Percentiles rank a stretch among this genome's conserved stretches.
Evolutionary conservation across 495 filamentous ascomycete species (phyloP).

Genomic region (Mycothermus thermophilus): DNA sequence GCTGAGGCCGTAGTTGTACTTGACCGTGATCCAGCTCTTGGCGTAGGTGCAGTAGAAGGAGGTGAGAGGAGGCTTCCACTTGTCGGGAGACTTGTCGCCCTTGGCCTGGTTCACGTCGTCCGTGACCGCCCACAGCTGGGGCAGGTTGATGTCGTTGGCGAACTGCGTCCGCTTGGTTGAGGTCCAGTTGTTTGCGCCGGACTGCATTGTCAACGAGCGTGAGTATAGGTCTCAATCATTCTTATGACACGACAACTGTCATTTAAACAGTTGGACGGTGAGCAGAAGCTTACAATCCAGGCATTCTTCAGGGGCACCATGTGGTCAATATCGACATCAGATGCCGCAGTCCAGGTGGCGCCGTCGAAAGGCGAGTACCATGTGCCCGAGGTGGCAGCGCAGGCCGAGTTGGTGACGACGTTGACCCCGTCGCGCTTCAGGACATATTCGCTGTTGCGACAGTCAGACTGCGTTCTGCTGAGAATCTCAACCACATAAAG

Average conservation of each 20-base stretch:
- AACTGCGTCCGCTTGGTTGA: conserved; percentile 47
- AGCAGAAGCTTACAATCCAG: conserved; percentile 42
- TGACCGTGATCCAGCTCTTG: conserved; percentile 55
- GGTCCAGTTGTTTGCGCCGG: conserved; percentile 44
- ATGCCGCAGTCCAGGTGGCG: conserved; percentile 48
- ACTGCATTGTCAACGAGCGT: conserved; percentile 19
- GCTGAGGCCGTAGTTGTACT: conserved; percentile 45
- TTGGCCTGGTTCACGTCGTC: conserved; percentile 60
- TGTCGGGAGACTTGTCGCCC: conserved; percentile 53
- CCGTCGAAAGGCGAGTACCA: conserved; percentile 61
- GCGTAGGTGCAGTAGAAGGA: conserved; percentile 67
- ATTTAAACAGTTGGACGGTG: background rate
- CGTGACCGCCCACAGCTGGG: conserved; percentile 62
- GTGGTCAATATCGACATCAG: conserved; percentile 64
- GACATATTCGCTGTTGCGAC: conserved; percentile 42
- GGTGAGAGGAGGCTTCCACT: conserved; percentile 54
- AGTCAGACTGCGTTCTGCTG: background rate
- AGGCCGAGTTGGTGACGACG: conserved; percentile 37
- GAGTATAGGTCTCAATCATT: background rate
- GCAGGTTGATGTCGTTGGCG: conserved; percentile 57
- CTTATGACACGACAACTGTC: too few species aligned
- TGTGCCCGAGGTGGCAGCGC: conserved; percentile 41
- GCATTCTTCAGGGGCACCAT: conserved; percentile 61
- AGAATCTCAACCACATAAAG: background rate
- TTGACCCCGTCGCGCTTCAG: conserved; percentile 52